Evolutionary conservation across 2,329 filamentous ascomycete species (phyloP).

Genomic region (Dothideomycetes sp.): DNA sequence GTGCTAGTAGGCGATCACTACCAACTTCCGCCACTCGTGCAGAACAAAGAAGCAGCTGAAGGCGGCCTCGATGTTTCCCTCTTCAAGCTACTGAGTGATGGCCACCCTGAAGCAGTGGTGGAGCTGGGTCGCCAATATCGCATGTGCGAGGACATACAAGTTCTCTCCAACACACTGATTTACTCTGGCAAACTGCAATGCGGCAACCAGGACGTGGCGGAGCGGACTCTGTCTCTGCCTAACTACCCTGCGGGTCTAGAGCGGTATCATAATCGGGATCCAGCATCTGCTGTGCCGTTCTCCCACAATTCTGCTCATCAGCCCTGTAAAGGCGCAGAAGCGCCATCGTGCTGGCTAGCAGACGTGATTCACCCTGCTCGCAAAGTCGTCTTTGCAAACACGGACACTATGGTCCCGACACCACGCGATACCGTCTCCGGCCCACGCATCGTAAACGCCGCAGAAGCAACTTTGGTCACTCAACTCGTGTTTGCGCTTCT

Average conservation of each 20-base stretch:
- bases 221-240: slow-evolving; percentile 56
- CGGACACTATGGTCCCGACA: slow-evolving; percentile 56
- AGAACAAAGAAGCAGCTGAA: slow-evolving; percentile 75
- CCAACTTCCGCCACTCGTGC: slow-evolving; percentile 86
- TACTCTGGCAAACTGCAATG: slow-evolving; percentile 87
- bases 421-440: slow-evolving; percentile 66
- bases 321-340: neutral
- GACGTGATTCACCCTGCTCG: slow-evolving; percentile 57
- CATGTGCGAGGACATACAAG: slow-evolving; percentile 97
- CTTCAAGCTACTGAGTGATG: slow-evolving; percentile 86
- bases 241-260: slow-evolving; percentile 22
- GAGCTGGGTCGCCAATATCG: slow-evolving; percentile 93
- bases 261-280: slow-evolving; percentile 23
- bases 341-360: slow-evolving; percentile 59
- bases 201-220: slow-evolving; percentile 65
- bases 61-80: slow-evolving; percentile 86
- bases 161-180: slow-evolving; percentile 82
- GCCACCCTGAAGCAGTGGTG: slow-evolving; percentile 76
- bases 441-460: slow-evolving; percentile 75
- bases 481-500: slow-evolving; percentile 76
- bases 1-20: slow-evolving; percentile 95
- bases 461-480: slow-evolving; percentile 66
- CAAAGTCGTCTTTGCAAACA: slow-evolving; percentile 83
- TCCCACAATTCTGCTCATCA: neutral
- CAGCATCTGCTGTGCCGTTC: too few species aligned